Percentiles rank a stretch among this genome's conserved stretches.
Conservation (phyloP, 1,284 basidiomycete species). For the Heterobasidion annosum region DNA sequence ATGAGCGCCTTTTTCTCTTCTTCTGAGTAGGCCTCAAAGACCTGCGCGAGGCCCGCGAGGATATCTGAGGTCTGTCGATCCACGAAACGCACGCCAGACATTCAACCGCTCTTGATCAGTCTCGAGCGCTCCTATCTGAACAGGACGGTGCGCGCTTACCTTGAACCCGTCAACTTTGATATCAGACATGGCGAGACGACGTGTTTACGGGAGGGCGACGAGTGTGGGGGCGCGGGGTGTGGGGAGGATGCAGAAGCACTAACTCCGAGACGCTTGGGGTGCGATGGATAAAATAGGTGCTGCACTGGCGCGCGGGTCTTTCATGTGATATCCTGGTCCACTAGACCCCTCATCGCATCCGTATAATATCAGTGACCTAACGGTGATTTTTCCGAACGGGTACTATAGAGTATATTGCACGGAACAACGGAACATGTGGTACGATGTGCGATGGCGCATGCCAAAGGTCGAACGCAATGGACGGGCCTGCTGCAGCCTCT, state of each 20-base stretch:
- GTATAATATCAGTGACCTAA: too few relatives aligned
- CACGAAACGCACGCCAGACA: not conserved
- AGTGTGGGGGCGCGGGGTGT: not conserved
- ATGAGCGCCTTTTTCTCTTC: slow-evolving; percentile 74
- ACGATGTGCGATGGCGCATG: too few relatives aligned
- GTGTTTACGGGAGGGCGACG: not conserved
- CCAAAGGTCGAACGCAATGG: too few relatives aligned
- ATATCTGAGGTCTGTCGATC: slow-evolving; percentile 58
- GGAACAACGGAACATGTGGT: too few relatives aligned
- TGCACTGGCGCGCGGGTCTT: not conserved
- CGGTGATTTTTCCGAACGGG: too few relatives aligned
- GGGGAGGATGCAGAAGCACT: too few relatives aligned
- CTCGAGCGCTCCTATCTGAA: not conserved
- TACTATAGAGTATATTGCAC: too few relatives aligned
- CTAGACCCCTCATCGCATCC: slow-evolving; percentile 6
- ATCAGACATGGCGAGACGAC: slow-evolving; percentile 22
- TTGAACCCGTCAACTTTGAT: slow-evolving; percentile 28
- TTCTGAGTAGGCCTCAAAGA: slow-evolving; percentile 59
- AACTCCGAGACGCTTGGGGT: too few relatives aligned
- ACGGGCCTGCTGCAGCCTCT: too few relatives aligned
- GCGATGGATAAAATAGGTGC: not conserved
- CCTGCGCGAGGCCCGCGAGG: slow-evolving; percentile 51
- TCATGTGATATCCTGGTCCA: not conserved
- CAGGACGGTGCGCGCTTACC: slow-evolving; percentile 13
- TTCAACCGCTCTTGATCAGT: not conserved